A percentile compares a stretch with the other conserved stretches of the same genome.
phyloP scores from a whole-genome alignment of 805 yeast genomes.

The Naumovozyma dairenensis region DNA sequence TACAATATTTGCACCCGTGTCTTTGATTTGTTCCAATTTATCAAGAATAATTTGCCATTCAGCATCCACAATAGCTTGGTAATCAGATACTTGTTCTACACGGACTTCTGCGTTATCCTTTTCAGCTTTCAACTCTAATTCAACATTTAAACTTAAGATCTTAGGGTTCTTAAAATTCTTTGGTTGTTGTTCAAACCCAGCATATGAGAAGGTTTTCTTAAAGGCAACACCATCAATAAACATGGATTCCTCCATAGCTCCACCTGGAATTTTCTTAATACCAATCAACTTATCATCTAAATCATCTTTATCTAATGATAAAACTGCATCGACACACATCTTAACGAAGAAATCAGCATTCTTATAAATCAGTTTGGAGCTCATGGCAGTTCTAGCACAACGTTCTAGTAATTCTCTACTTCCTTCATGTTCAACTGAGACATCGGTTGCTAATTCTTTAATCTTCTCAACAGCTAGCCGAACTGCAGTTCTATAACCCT shows the following conservation, averaged over 20 bases:
- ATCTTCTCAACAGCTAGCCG: conserved; percentile 65
- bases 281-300: conserved; percentile 88
- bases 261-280: conserved; percentile 90
- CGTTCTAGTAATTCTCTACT: conserved; percentile 72
- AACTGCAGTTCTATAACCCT: conserved; percentile 80
- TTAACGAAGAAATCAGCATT: conserved; percentile 85
- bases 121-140: conserved; percentile 93
- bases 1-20: conserved; percentile 85
- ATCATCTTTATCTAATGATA: conserved; percentile 73
- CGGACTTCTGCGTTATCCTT: conserved; percentile 98
- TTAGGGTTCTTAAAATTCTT: conserved; percentile 72
- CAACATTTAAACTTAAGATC: conserved; percentile 78
- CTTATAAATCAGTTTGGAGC: conserved; percentile 81
- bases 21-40: conserved; percentile 73
- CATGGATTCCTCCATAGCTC: conserved; percentile 87
- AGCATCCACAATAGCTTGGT: conserved; percentile 96
- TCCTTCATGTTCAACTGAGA: conserved; percentile 42
- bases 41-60: conserved; percentile 91
- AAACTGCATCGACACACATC: conserved; percentile 94
- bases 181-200: conserved; percentile 98
- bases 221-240: conserved; percentile 93
- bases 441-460: conserved; percentile 63
- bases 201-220: conserved; percentile 93
- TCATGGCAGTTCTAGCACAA: conserved; percentile 97
- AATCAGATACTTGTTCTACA: conserved; percentile 84